Percentiles rank a stretch among this genome's conserved stretches.
Evolutionary conservation across 805 yeast species (phyloP).

Genomic region (Starmerella tilneyi): DNA sequence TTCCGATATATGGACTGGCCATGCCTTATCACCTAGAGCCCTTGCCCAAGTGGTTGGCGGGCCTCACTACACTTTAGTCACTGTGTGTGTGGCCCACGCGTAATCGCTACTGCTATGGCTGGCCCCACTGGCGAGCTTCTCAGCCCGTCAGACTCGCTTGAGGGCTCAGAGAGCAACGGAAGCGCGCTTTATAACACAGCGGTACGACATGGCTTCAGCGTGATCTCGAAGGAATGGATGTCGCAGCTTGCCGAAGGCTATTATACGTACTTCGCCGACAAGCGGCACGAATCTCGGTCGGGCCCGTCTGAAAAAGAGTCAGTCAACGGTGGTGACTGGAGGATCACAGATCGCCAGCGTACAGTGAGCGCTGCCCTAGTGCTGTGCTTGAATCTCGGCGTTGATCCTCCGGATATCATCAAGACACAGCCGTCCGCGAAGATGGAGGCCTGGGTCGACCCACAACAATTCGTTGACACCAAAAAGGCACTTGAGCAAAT

Average conservation of each 20-base stretch:
- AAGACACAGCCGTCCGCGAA: conserved; percentile 90
- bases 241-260: conserved; percentile 39
- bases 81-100: neutral
- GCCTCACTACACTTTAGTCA: neutral
- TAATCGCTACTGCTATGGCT: neutral
- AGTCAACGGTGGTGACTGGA: conserved; percentile 65
- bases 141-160: conserved; percentile 1
- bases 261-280: conserved; percentile 79
- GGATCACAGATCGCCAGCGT: conserved; percentile 81
- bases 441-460: conserved; percentile 89
- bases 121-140: conserved; percentile 2
- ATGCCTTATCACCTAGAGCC: too few relatives aligned
- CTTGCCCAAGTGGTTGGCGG: neutral
- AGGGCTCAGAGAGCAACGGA: neutral
- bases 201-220: conserved; percentile 48
- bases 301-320: conserved; percentile 54
- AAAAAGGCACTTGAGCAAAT: conserved; percentile 85
- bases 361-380: conserved; percentile 90
- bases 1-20: too few relatives aligned
- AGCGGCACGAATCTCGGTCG: conserved; percentile 84
- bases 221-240: conserved; percentile 25
- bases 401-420: conserved; percentile 92
- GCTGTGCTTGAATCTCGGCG: conserved; percentile 82
- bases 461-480: conserved; percentile 66
- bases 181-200: conserved; percentile 25